Evolutionary conservation across 495 filamentous ascomycete species (phyloP).

Genomic region (Entonaema liquescens): DNA sequence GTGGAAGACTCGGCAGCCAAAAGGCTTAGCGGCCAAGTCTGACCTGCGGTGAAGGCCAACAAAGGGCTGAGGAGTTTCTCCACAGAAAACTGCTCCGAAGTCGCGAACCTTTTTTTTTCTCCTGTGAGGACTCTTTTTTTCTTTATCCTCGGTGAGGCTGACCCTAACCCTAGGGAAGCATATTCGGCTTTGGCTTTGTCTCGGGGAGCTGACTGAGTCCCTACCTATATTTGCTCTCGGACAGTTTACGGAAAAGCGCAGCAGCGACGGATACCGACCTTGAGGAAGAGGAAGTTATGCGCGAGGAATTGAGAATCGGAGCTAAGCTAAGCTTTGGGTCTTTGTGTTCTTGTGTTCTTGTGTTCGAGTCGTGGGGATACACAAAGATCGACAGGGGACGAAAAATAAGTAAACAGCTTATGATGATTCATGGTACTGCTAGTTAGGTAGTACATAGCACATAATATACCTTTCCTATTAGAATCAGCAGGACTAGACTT

Average conservation of each 20-base stretch:
- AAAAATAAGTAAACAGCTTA: not conserved
- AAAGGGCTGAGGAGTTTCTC: not conserved
- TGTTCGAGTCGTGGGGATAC: not conserved
- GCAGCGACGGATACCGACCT: not conserved
- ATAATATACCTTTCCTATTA: no score
- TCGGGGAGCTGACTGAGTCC: slow-evolving; percentile 10
- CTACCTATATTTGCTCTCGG: not conserved
- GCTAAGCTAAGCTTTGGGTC: not conserved
- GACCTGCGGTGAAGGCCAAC: slow-evolving; percentile 13
- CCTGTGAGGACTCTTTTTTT: no score
- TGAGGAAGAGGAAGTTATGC: slow-evolving; percentile 3
- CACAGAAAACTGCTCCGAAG: not conserved
- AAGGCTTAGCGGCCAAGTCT: not conserved
- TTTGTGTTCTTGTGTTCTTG: not conserved
- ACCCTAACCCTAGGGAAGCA: not conserved
- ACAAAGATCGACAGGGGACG: slow-evolving; percentile 21
- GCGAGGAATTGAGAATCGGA: not conserved
- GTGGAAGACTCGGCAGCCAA: slow-evolving; percentile 1
- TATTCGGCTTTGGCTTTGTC: slow-evolving; percentile 4
- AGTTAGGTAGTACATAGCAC: no score
- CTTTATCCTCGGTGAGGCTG: not conserved
- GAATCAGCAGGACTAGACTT: no score
- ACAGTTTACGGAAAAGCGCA: not conserved
- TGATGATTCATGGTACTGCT: not conserved
- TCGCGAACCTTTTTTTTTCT: not conserved